Percentiles rank a stretch among this genome's conserved stretches.
Conservation (phyloP, 441 rosid species). For the Erodium trifolium region DNA sequence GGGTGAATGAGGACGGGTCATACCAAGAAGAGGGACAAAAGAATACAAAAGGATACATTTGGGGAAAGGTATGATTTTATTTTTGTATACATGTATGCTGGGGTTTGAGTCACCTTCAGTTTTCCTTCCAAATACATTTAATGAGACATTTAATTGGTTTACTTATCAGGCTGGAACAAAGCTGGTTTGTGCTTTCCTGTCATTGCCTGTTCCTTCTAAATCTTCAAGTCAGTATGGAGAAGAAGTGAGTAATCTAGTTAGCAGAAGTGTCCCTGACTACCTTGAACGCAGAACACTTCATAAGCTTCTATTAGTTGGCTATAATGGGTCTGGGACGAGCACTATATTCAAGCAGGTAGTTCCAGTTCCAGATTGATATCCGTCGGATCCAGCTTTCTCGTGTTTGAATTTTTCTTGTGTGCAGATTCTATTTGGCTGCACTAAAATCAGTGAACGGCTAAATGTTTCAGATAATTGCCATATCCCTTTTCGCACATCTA, state of each 20-base stretch:
- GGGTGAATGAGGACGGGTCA: slow-evolving; percentile 97
- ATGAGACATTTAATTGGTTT: slow-evolving; percentile 13
- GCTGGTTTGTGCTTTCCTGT: slow-evolving; percentile 53
- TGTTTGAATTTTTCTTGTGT: background rate
- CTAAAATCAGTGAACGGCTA: background rate
- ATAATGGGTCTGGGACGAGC: slow-evolving; percentile 73
- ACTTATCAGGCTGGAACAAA: slow-evolving; percentile 67
- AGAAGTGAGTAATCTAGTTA: slow-evolving; percentile 39
- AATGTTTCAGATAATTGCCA: background rate
- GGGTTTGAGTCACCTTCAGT: slow-evolving; percentile 6
- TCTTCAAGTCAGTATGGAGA: slow-evolving; percentile 45
- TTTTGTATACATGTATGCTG: background rate
- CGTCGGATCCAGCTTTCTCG: background rate
- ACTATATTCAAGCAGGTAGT: slow-evolving; percentile 77
- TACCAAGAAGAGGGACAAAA: slow-evolving; percentile 99
- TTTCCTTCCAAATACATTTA: slow-evolving; percentile 4
- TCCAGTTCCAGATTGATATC: background rate
- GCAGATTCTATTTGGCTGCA: background rate
- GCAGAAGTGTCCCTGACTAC: slow-evolving; percentile 49
- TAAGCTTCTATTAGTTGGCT: slow-evolving; percentile 64
- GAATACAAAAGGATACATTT: slow-evolving; percentile 92
- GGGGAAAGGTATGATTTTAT: slow-evolving; percentile 69
- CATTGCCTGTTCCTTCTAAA: slow-evolving; percentile 59
- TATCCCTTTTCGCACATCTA: background rate
- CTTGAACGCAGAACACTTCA: slow-evolving; percentile 54